phyloP scores from a whole-genome alignment of 345 rosid genomes.

The Populus pruinosa region DNA sequence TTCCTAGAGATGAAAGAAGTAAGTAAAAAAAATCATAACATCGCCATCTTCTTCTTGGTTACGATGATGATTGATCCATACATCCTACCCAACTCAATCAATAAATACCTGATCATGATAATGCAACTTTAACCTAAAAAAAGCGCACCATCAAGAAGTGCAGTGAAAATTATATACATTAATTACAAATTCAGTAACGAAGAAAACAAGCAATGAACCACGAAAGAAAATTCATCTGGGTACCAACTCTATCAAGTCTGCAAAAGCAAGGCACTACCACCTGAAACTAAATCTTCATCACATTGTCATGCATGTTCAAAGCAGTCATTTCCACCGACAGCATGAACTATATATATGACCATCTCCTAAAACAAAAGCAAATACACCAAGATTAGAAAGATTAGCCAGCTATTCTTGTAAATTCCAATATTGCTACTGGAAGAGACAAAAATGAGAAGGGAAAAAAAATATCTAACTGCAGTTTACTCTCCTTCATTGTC shows the following conservation, averaged over 20 bases:
- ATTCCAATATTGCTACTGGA: background rate
- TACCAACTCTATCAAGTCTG: background rate
- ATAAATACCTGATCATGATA: background rate
- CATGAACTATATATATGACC: background rate
- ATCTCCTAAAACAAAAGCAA: background rate
- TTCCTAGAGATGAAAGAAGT: no score
- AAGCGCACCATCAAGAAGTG: background rate
- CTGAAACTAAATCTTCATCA: background rate
- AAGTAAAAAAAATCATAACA: no score
- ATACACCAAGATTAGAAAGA: background rate
- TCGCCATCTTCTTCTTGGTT: no score
- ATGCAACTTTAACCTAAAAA: background rate
- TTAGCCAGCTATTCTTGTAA: background rate
- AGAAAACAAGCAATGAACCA: background rate
- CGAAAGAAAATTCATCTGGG: background rate
- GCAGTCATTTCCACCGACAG: background rate
- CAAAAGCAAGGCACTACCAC: background rate
- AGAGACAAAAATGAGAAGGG: background rate
- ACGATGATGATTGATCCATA: no score
- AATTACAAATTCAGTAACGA: background rate
- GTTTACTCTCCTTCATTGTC: conserved; percentile 19
- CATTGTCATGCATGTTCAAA: background rate
- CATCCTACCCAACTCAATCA: no score
- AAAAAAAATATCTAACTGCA: background rate
- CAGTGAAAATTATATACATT: background rate